Conservation (phyloP, 139 green algal species). For the Eudorina sp. region DNA sequence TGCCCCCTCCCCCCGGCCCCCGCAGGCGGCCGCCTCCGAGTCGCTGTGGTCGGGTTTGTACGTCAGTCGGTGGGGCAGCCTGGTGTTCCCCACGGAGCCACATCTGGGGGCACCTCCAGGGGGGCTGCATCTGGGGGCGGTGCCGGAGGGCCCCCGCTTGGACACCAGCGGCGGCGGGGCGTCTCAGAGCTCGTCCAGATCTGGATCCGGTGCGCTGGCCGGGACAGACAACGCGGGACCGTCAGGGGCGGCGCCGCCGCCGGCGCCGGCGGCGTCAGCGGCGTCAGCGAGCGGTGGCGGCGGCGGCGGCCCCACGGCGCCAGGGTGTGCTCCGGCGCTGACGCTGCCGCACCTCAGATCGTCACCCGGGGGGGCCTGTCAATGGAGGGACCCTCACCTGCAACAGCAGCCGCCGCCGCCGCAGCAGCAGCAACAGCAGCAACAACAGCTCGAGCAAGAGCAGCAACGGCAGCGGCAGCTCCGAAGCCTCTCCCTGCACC, state of each 20-base stretch:
- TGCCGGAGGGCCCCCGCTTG: neutral
- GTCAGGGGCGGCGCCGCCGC: neutral
- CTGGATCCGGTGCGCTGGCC: no score
- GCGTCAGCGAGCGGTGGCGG: neutral
- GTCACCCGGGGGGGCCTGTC: no score
- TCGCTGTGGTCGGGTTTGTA: constrained; percentile 55
- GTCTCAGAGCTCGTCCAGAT: no score
- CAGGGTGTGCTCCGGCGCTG: no score
- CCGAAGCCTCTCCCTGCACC: neutral
- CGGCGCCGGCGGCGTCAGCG: neutral
- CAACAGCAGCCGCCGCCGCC: neutral
- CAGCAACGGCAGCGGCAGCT: neutral
- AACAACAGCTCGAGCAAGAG: no score
- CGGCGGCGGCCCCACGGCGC: neutral
- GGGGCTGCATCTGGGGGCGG: neutral
- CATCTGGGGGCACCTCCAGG: neutral
- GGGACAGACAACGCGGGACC: no score
- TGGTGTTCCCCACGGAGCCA: constrained; percentile 56
- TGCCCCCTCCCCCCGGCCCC: neutral
- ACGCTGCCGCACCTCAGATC: no score
- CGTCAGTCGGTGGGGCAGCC: constrained; percentile 44
- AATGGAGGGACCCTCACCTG: no score
- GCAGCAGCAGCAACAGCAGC: neutral
- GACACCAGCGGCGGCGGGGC: no score
- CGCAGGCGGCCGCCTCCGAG: constrained; percentile 48